Percentiles rank a stretch among this genome's conserved stretches.
Evolutionary conservation across 2,329 filamentous ascomycete species (phyloP).

Genomic region (Atkinsonella texensis): DNA sequence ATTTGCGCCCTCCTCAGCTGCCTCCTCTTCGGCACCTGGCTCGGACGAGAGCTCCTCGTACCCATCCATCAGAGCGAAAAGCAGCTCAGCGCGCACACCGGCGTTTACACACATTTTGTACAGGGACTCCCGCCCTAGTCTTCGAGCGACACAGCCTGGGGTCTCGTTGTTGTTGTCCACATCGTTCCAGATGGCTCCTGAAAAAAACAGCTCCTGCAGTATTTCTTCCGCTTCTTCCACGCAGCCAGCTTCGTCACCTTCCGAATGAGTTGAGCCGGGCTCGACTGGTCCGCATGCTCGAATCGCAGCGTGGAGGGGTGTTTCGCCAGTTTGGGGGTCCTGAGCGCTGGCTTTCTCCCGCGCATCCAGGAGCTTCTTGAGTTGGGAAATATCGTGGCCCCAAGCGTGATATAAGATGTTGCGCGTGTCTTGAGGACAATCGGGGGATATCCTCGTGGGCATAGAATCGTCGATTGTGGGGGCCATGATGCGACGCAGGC

Average conservation of each 20-base stretch:
- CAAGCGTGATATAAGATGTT: slow-evolving; percentile 43
- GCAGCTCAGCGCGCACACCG: slow-evolving; percentile 78
- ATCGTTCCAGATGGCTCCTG: slow-evolving; percentile 96
- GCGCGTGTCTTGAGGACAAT: slow-evolving; percentile 38
- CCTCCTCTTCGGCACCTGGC: slow-evolving; percentile 36
- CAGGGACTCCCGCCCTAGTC: slow-evolving; percentile 54
- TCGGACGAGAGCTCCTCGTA: slow-evolving; percentile 61
- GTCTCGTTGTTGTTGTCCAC: slow-evolving; percentile 79
- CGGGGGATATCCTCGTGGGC: slow-evolving; percentile 38
- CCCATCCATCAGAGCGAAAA: slow-evolving; percentile 70
- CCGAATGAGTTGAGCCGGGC: slow-evolving; percentile 12
- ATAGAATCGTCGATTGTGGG: slow-evolving; percentile 35
- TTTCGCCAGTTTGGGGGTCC: slow-evolving; percentile 74
- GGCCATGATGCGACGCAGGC: slow-evolving; percentile 5
- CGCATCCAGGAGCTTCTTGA: slow-evolving; percentile 57
- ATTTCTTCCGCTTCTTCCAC: slow-evolving; percentile 54
- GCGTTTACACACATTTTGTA: slow-evolving; percentile 82
- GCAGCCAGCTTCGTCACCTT: slow-evolving; percentile 25
- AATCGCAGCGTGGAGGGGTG: slow-evolving; percentile 82
- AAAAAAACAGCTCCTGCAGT: slow-evolving; percentile 65
- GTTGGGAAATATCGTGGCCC: slow-evolving; percentile 48
- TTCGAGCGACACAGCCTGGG: slow-evolving; percentile 71
- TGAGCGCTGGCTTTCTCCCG: slow-evolving; percentile 60
- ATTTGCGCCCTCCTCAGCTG: slow-evolving; percentile 20
- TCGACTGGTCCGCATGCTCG: slow-evolving; percentile 49